Evolutionary conservation across 352 stramenopile genomes (phyloP).

Genomic region (Globisporangium echinulatum): DNA sequence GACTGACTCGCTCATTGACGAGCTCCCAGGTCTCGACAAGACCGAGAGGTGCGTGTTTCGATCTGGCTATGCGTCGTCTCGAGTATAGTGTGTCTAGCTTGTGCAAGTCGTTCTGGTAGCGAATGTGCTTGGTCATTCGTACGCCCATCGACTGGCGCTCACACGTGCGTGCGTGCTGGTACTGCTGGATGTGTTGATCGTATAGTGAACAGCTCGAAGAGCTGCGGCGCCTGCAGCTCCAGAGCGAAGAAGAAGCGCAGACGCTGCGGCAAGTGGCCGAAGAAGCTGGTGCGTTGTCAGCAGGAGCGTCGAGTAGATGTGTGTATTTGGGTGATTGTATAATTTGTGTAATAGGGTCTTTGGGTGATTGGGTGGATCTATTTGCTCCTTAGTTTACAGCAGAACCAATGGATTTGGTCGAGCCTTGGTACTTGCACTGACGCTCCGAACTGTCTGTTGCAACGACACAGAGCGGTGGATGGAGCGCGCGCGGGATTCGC

Average conservation of each 20-base stretch:
- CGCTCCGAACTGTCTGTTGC: no score
- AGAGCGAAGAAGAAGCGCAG: conserved; percentile 81
- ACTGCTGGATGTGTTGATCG: neutral
- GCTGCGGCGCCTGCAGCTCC: conserved; percentile 66
- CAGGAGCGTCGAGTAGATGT: no score
- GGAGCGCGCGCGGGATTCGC: conserved; percentile 69
- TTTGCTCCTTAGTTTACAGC: no score
- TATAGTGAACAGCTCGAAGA: conserved; percentile 73
- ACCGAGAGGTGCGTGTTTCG: conserved; percentile 44
- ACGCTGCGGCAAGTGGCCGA: conserved; percentile 76
- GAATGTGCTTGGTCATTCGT: no score
- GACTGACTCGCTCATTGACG: conserved; percentile 73
- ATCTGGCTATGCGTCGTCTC: no score
- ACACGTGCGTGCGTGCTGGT: neutral
- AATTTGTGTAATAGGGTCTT: neutral
- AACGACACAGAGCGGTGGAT: conserved; percentile 61
- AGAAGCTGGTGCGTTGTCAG: conserved; percentile 47
- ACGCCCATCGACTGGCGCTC: no score
- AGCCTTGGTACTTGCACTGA: neutral
- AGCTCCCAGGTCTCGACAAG: conserved; percentile 76
- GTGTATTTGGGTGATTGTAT: no score
- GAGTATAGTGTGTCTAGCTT: neutral
- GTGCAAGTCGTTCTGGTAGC: no score
- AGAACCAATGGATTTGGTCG: neutral
- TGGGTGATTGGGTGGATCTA: no score